phyloP scores from a whole-genome alignment of 2,329 filamentous ascomycete species.

The Tolypocladium tundrense region DNA sequence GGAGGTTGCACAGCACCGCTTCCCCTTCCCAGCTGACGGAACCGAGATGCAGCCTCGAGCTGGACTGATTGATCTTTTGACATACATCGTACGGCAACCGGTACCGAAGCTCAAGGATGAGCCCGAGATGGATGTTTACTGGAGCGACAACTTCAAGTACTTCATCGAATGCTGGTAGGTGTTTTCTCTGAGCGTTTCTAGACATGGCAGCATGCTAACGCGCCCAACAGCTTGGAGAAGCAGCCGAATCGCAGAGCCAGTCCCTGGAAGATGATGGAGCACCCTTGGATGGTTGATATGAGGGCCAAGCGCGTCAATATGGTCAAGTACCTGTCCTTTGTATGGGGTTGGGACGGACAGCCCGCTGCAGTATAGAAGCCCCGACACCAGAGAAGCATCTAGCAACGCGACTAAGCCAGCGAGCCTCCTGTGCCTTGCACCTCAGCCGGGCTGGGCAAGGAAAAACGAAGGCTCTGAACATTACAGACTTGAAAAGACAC shows the following conservation, averaged over 20 bases:
- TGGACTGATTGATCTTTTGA: constrained; percentile 87
- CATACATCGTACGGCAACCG: constrained; percentile 92
- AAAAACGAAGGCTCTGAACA: neutral
- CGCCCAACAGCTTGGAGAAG: constrained; percentile 69
- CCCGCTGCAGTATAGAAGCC: neutral
- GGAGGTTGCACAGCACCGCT: constrained; percentile 98
- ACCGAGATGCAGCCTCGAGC: constrained; percentile 91
- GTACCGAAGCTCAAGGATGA: constrained; percentile 96
- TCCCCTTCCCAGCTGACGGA: constrained; percentile 94
- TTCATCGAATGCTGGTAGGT: constrained; percentile 98
- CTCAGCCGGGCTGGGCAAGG: neutral
- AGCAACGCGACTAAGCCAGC: neutral
- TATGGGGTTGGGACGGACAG: constrained; percentile 90
- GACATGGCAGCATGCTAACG: constrained; percentile 10
- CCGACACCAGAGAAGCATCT: neutral
- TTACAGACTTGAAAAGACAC: neutral
- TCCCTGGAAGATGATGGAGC: constrained; percentile 97
- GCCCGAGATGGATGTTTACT: constrained; percentile 76
- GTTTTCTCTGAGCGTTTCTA: neutral
- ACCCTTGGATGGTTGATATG: constrained; percentile 99
- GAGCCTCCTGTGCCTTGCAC: neutral
- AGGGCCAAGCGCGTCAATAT: constrained; percentile 94
- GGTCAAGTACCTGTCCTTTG: constrained; percentile 83
- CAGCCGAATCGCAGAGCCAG: constrained; percentile 77
- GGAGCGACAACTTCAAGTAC: constrained; percentile 97